Evolutionary conservation across 2,329 filamentous ascomycete genomes (phyloP), one percentile per base, ranked within the genome.

Genomic region (Alternaria alternata): DNA sequence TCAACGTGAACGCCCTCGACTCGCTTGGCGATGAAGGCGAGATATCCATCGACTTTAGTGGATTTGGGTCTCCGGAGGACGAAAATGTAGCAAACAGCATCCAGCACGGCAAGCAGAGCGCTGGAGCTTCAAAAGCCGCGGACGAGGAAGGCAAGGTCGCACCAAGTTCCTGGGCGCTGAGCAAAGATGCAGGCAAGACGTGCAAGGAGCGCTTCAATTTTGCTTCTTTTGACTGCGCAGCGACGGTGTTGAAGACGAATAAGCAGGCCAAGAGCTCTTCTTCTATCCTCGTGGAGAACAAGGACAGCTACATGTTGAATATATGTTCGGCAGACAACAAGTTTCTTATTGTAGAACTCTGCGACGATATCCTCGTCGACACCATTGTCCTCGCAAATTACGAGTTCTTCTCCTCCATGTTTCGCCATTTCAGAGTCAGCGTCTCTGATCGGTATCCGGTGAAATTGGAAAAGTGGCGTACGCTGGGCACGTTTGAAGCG

Each of bases 191-290:
- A 4, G 95, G 95, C 7, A 97, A 92, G 78, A 99, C 95, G 0
- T 97, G 94, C 85, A 98, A 98, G 79, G 95, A 98, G 79, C 87
- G 95, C 44, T 97, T 97, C 79, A 98, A 96, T 55, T 99, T 96
- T 80, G 93, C 95, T 7, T 98, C 94, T 1, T 98, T 98, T 73
- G 95, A 99, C 77, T 96, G 93, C 62, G 95, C 95, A 11, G 95
- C 95, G 12, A 97, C 93, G 0, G 88, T 98, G 28, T 84, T 97
- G 63, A 98, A 98, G 81, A 92, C 92, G 3, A 96, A 96, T 73
- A 84, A 87, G 4, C 90, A 94, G 63, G 91, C 92, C 56, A 96
- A 95, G 77, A 96, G 95, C 63, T 86, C 93, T 16, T 96, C 93
- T 60, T 90, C 94, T 14, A 90, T 99, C 14, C 81, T 99, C 42